Evolutionary conservation across 2,329 filamentous ascomycete genomes (phyloP), one percentile per base, ranked within the genome.

Genomic region (Fusarium sp.): DNA sequence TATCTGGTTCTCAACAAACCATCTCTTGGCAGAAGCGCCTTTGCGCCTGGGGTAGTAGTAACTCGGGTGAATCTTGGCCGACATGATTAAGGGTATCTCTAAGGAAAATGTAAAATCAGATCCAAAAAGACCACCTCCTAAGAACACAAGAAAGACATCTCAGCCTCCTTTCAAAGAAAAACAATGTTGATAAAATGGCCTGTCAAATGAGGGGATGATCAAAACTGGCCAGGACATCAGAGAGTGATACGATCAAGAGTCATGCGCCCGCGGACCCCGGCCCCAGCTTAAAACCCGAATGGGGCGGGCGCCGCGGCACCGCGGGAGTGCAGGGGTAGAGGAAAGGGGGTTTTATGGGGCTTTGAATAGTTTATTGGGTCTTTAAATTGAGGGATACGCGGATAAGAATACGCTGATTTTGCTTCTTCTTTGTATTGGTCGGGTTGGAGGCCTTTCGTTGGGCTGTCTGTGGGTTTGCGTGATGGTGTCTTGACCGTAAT

Each of bases 1-100:
- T 2, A 64, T 62, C 17, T 72, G 70, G n/a, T 72, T 67, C 49
- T 72, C 35, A 46, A 72, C 56, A 64, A 72, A 44, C 70, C 70
- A 67, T 49, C 61, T 59, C 53, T 73, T 72, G 2, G 24, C 17
- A 1, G 57, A 59, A 42, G 56, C 35, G 33, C 38, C 56, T 31
- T 59, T 42, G 36, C 56, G 56, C 36, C 33, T 31, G 36, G 56
- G 35, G 36, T 59, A 40, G 17, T 59, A 29, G 22, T 59, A 27
- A 27, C 36, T 42, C 24, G 56, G 56, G 24, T 14, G 56, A 38
- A 27, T 36, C 12, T 27, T 42, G 56, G 24, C 35, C 12, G 56
- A 31, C 56, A 59, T 59, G 56, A 51, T 31, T 11, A 29, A 51
- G 46, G n/a, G 17, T 51, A 31, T 51, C 17, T 51, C 11, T 20